These are phyloP conservation scores for Aspergillus brunneoviolaceus DNA, from an alignment of 2,329 filamentous ascomycete species.

Conservation along the genomic window DNA sequence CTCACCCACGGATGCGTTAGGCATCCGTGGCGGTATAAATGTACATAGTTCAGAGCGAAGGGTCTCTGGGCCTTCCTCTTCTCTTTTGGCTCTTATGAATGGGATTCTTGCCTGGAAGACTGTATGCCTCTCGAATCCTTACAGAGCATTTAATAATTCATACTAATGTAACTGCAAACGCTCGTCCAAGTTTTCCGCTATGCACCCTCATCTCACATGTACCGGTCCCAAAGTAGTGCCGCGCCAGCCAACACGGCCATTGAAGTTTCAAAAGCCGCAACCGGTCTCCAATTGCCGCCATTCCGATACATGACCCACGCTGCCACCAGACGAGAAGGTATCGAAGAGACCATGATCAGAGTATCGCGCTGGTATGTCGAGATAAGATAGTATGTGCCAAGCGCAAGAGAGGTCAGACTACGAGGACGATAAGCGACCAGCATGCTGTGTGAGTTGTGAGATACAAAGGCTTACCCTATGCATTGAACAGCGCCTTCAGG, in stretches of 20 bases:
- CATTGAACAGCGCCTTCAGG: background rate
- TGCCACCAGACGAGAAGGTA: background rate
- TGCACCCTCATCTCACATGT: background rate
- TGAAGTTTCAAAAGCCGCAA: background rate
- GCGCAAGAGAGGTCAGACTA: slow-evolving; percentile 3
- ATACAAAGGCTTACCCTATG: background rate
- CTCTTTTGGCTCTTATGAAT: too few relatives aligned
- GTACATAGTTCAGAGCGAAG: too few relatives aligned
- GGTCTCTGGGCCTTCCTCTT: too few relatives aligned
- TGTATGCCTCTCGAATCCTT: too few relatives aligned
- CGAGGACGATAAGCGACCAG: background rate
- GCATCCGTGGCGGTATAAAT: too few relatives aligned
- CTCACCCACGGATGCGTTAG: too few relatives aligned
- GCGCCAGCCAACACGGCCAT: background rate
- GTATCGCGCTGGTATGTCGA: slow-evolving; percentile 6
- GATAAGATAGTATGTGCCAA: slow-evolving; percentile 5
- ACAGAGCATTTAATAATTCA: too few relatives aligned
- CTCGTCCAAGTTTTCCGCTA: too few relatives aligned
- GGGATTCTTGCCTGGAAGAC: too few relatives aligned
- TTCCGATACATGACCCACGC: slow-evolving; percentile 4
- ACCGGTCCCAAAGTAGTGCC: slow-evolving; percentile 9
- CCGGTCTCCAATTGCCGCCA: slow-evolving; percentile 1
- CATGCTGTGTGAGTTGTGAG: background rate
- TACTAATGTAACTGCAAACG: too few relatives aligned
- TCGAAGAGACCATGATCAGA: slow-evolving; percentile 4